phyloP scores from a whole-genome alignment of 1,284 basidiomycete species.

The Ceratobasidium sp. region DNA sequence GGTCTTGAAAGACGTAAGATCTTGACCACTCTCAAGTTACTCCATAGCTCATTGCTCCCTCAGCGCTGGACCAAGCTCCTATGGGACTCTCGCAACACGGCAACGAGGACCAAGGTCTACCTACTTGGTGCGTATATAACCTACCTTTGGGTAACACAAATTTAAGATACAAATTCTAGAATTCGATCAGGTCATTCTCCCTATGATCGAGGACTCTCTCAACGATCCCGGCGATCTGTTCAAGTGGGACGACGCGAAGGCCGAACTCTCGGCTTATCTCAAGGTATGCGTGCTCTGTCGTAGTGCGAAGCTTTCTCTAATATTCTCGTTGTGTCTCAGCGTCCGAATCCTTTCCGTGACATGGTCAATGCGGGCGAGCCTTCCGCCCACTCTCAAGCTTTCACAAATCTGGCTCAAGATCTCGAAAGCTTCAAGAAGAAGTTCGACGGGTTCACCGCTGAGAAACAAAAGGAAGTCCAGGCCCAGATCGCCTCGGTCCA shows the following conservation, averaged over 20 bases:
- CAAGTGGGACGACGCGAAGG: background rate
- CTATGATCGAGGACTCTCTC: background rate
- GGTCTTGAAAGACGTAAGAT: constrained; percentile 2
- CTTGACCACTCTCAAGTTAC: background rate
- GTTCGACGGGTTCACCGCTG: background rate
- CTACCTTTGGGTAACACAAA: background rate
- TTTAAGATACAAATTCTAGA: background rate
- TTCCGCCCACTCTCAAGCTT: background rate
- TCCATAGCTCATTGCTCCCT: background rate
- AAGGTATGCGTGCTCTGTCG: background rate
- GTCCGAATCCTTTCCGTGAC: background rate
- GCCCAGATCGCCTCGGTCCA: background rate
- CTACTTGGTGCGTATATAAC: background rate
- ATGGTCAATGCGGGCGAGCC: background rate
- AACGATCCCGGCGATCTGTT: background rate
- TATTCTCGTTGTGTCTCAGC: background rate
- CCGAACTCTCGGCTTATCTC: background rate
- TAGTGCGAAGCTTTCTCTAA: background rate
- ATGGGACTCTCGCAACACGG: constrained; percentile 14
- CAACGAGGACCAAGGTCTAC: background rate
- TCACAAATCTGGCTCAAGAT: background rate
- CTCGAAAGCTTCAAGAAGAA: background rate
- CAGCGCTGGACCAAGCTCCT: background rate
- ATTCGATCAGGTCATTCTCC: background rate
- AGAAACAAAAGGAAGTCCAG: background rate